phyloP scores from a whole-genome alignment of 805 yeast genomes.

The Metschnikowia corniflorae region DNA sequence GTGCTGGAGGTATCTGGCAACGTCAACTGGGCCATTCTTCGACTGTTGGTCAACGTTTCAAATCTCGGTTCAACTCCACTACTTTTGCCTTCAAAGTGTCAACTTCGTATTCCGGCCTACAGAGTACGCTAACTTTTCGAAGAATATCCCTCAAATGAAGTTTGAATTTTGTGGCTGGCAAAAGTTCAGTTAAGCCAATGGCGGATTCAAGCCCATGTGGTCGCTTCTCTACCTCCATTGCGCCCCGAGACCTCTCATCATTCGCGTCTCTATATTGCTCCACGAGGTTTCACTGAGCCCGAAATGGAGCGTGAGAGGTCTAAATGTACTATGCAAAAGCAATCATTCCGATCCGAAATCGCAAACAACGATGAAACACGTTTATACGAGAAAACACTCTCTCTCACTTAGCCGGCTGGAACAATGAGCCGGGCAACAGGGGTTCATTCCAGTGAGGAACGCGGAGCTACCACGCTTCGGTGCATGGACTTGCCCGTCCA shows the following conservation, averaged over 20 bases:
- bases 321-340: no score
- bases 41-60: constrained; percentile 23
- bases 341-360: no score
- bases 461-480: background rate
- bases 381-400: no score
- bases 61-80: constrained; percentile 21
- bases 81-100: constrained; percentile 25
- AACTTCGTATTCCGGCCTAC: constrained; percentile 33
- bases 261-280: no score
- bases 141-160: constrained; percentile 28
- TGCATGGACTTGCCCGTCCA: background rate
- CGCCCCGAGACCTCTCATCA: no score
- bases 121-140: constrained; percentile 32
- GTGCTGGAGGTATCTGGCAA: constrained; percentile 2
- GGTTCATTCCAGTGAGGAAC: no score
- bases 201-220: constrained; percentile 21
- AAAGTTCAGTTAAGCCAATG: constrained; percentile 18
- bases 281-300: no score
- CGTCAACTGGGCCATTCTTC: constrained; percentile 17
- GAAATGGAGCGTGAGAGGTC: no score
- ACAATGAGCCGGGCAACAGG: no score
- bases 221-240: constrained; percentile 25
- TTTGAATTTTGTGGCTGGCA: constrained; percentile 20
- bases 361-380: no score
- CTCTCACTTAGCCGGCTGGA: no score